A percentile compares a stretch with the other conserved stretches of the same genome.
phyloP scores from a whole-genome alignment of 139 green algal species.

The Trebouxia sp. region DNA sequence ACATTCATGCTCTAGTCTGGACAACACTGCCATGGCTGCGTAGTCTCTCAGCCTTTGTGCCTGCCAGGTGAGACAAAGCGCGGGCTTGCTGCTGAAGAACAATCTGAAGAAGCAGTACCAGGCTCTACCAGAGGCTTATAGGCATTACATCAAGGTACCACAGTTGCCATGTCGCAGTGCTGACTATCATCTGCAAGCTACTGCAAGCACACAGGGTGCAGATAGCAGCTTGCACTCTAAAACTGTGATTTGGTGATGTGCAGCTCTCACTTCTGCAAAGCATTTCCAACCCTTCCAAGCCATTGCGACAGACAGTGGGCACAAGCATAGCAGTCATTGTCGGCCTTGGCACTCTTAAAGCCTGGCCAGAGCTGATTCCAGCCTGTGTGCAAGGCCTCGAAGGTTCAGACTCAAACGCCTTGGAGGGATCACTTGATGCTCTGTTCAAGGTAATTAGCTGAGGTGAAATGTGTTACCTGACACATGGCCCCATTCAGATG shows the following conservation, averaged over 20 bases:
- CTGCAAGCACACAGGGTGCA: neutral
- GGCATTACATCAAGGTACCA: slow-evolving; percentile 80
- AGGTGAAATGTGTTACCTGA: too few relatives aligned
- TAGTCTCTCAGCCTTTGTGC: neutral
- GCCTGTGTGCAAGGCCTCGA: slow-evolving; percentile 59
- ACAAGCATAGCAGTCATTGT: slow-evolving; percentile 68
- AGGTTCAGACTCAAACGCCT: slow-evolving; percentile 42
- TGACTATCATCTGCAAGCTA: neutral
- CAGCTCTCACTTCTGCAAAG: slow-evolving; percentile 70
- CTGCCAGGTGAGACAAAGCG: slow-evolving; percentile 84
- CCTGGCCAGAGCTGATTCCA: slow-evolving; percentile 83
- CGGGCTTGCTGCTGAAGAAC: slow-evolving; percentile 96
- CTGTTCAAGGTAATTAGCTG: slow-evolving; percentile 83
- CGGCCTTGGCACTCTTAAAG: slow-evolving; percentile 47
- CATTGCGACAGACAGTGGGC: slow-evolving; percentile 83
- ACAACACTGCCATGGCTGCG: neutral
- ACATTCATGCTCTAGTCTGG: neutral
- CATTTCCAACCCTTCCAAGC: slow-evolving; percentile 58
- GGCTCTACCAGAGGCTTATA: slow-evolving; percentile 50
- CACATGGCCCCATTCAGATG: too few relatives aligned
- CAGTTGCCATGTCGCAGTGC: too few relatives aligned
- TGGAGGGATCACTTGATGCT: slow-evolving; percentile 88
- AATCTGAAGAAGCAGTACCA: slow-evolving; percentile 77
- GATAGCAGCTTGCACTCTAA: neutral
- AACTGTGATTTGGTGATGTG: neutral